phyloP scores from a whole-genome alignment of 768 basidiomycete species.

The Pisolithus microcarpus region DNA sequence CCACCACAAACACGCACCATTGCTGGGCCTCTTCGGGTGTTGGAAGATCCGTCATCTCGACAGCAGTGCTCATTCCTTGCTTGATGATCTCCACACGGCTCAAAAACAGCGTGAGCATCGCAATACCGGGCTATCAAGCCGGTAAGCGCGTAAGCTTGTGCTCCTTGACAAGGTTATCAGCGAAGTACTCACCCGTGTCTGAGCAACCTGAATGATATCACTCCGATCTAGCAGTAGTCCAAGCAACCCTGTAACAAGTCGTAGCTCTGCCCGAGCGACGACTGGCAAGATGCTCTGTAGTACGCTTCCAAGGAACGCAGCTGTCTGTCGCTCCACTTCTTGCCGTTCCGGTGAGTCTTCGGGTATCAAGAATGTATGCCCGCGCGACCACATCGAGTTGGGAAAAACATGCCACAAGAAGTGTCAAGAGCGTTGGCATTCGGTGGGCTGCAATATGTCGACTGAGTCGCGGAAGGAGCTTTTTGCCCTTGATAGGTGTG shows the following conservation, averaged over 20 bases:
- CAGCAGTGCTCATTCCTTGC: constrained; percentile 49
- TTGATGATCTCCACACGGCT: constrained; percentile 92
- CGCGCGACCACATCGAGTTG: constrained; percentile 88
- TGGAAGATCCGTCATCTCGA: constrained; percentile 50
- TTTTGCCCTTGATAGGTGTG: constrained; percentile 85
- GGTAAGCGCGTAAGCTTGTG: not conserved
- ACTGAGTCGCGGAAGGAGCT: constrained; percentile 79
- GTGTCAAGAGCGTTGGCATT: constrained; percentile 81
- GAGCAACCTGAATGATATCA: constrained; percentile 63
- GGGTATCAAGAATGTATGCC: constrained; percentile 62
- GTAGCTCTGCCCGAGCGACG: constrained; percentile 69
- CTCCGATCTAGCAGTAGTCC: constrained; percentile 76
- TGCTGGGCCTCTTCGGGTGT: constrained; percentile 72
- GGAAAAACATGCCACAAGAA: constrained; percentile 89
- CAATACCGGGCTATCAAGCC: constrained; percentile 73
- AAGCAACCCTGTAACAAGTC: constrained; percentile 80
- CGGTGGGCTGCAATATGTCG: constrained; percentile 74
- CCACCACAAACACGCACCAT: constrained; percentile 42
- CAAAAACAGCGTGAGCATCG: constrained; percentile 83
- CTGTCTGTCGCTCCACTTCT: constrained; percentile 83
- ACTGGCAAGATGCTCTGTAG: constrained; percentile 82
- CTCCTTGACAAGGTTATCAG: not conserved
- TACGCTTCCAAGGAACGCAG: constrained; percentile 79
- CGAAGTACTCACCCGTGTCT: constrained; percentile 61
- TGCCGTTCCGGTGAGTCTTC: constrained; percentile 54